These are phyloP conservation scores for Melanomma pulvis-pyrius DNA, from an alignment of 495 filamentous ascomycete species.

Conservation along the genomic window DNA sequence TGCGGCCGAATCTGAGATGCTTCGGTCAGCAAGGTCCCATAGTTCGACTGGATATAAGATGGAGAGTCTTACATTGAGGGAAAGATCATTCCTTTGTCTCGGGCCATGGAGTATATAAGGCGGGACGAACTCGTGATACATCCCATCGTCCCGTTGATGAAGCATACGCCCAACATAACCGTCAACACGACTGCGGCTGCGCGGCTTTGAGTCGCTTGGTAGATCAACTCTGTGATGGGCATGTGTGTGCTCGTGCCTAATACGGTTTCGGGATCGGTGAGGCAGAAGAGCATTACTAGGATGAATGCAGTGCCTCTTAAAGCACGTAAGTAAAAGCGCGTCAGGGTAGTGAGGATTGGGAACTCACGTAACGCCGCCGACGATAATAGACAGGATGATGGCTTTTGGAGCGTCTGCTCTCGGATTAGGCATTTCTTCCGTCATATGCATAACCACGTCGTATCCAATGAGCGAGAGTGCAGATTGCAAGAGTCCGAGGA, in stretches of 20 bases:
- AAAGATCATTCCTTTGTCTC: conserved; percentile 15
- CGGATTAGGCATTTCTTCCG: conserved; percentile 6
- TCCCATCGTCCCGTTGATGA: conserved; percentile 15
- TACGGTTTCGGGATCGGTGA: conserved; percentile 9
- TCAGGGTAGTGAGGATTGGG: not conserved
- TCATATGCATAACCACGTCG: conserved; percentile 19
- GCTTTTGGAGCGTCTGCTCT: conserved; percentile 6
- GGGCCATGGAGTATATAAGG: conserved; percentile 3
- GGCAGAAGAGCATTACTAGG: conserved; percentile 13
- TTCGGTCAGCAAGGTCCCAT: not conserved
- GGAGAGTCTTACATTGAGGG: not conserved
- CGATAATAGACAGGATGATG: conserved; percentile 6
- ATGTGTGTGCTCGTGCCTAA: conserved; percentile 8
- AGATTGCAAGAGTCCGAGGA: conserved; percentile 6
- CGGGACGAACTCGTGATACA: conserved; percentile 4
- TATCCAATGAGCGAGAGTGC: conserved; percentile 8
- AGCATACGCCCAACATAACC: conserved; percentile 13
- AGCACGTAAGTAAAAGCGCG: not conserved
- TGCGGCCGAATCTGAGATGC: conserved; percentile 3
- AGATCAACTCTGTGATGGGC: conserved; percentile 17
- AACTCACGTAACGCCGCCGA: conserved; percentile 10
- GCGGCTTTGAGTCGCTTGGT: conserved; percentile 8
- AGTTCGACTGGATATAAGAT: not conserved
- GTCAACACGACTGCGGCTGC: conserved; percentile 10
- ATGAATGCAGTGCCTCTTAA: conserved; percentile 10